Base-by-base conservation (phyloP, 352 stramenopile species). In the Hyaloperonospora arabidopsidis region DNA sequence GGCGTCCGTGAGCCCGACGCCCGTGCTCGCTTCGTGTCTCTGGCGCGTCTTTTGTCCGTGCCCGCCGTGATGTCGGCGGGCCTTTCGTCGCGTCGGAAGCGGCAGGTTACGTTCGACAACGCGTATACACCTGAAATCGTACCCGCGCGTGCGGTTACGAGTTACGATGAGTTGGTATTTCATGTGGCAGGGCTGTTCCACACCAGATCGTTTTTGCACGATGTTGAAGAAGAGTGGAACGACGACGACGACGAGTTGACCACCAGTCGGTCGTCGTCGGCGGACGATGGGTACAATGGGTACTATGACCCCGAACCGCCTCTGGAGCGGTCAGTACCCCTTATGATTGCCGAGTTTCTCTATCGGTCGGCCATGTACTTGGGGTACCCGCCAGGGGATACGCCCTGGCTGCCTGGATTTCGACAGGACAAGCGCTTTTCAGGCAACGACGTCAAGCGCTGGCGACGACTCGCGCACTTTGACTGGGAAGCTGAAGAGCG, bases 271-370 rank as follows among this genome's bases (percentile, higher is more conserved):
- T 32, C 25, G 25, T 32, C 25, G n/a, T n/a, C 25, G 25, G 25
- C 25, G 25, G n/a, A 32, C 25, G 25, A 32, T 8, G 25, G 25
- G 4, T 8, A 61, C 8, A 52, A 62, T 10, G 57, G 56, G 7
- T 54, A 51, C 35, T 54, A 62, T 48, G 49, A 68, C 12, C 52
- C 49, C 4, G 71, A 78, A 43, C 65, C 65, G 43, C 66, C 69
- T 6, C 55, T 73, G 0, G 76, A 87, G 58, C 72, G 74, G 8
- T 89, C 79, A n/a, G 68, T 85, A 60, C 68, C 73, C 49, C 71
- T 89, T 57, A 81, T 89, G 73, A 85, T 89, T 62, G 79, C 76
- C 29, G 79, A 89, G 63, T 89, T 89, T 41, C 71, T 89, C 13
- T 84, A 84, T 54, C 72, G 79, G 8, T 86, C 79, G 46, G 79